Conservation (phyloP, 2,329 filamentous ascomycete genomes). For the Trichoderma hamatum region DNA sequence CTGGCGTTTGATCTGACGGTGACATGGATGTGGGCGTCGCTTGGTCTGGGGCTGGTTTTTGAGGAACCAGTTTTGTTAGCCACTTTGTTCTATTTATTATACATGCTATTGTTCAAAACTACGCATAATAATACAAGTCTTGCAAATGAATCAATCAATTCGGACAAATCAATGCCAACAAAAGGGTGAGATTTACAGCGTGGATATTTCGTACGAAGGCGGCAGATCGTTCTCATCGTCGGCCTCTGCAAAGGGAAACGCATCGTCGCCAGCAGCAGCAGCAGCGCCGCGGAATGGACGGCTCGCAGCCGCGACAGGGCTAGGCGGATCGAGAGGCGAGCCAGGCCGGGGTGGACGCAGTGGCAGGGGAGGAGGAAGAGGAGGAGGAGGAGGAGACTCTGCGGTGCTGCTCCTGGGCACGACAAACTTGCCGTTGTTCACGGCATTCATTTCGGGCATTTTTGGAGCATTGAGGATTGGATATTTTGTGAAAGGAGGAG, state of each 20-base stretch:
- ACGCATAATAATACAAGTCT: no score
- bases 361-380: not conserved
- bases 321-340: not conserved
- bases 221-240: slow-evolving; percentile 10
- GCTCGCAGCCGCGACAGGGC: not conserved
- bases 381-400: not conserved
- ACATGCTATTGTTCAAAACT: no score
- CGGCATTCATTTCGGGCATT: not conserved
- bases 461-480: no score
- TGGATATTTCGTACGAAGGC: slow-evolving; percentile 22
- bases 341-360: not conserved
- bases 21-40: slow-evolving; percentile 21
- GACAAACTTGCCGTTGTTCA: slow-evolving; percentile 2
- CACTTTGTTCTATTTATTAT: no score
- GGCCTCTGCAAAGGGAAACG: not conserved
- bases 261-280: not conserved
- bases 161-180: no score
- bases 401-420: not conserved
- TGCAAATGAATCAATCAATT: no score
- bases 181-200: slow-evolving; percentile 13
- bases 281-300: not conserved
- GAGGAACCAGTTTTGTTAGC: not conserved
- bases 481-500: no score
- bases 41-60: slow-evolving; percentile 12
- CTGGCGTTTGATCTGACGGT: slow-evolving; percentile 14